Evolutionary conservation across 768 basidiomycete species (phyloP), one percentile per base, ranked within the genome.

Genomic region (Leccinum rimulosum): DNA sequence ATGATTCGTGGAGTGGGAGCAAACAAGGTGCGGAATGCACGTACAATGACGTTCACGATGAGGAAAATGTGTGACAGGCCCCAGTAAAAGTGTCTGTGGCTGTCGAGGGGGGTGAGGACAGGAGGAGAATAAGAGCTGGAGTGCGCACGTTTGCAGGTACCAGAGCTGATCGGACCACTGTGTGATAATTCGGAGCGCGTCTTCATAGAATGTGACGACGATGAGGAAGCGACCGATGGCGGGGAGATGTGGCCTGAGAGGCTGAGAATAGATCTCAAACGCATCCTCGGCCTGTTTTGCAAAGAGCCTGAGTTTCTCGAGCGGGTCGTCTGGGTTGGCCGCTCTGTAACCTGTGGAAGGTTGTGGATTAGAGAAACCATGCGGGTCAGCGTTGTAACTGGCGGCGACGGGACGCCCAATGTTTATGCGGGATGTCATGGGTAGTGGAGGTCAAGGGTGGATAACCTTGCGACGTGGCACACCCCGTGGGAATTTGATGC

Each of bases 121-220:
- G 47, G 30, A 27, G 19, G 57, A 40, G 47, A 56, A 52, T 43
- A 27, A 33, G 38, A 54, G 47, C 54, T 10, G 40, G 52, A 2
- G 11, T 48, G 79, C 93, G 68, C 63, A 97, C 96, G 86, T 88
- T 74, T 98, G 93, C 68, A 99, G 80, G 75, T 98, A 99, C 93
- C 96, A 99, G 56, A 97, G 84, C 76, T 99, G 97, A 78, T 99
- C 97, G 51, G 84, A 73, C 94, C 95, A 98, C 73, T 98, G 96
- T 3, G 94, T 92, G 60, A 92, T 55, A 70, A 98, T 98, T 63
- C 97, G 80, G 68, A 96, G 75, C 9, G 97, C 93, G 71, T 99
- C 97, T 80, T 99, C 97, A 74, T 95, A 79, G 78, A 99, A 99
- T 10, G 97, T 99, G 45, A 97, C 94, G 54, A 99, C 93, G 74